Base-by-base conservation (phyloP, 2,329 filamentous ascomycete species). In the Paracoccidioides lutzii region DNA sequence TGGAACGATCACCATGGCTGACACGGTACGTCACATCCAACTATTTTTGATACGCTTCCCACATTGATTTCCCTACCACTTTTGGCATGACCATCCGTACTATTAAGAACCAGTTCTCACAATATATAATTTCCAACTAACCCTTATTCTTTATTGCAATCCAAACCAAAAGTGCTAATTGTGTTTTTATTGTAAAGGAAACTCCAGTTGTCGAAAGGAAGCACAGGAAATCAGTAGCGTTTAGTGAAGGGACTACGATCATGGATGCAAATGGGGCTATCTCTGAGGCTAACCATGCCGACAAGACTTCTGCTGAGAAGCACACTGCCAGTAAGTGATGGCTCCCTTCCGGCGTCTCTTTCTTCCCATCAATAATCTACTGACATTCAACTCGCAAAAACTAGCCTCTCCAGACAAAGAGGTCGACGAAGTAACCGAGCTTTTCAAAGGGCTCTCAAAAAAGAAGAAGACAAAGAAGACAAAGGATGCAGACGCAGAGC, bases 201-300 rank as follows among this genome's bases (percentile, higher is more conserved):
- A 69, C 73, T 53, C 46, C 55, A 14, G 28, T 61, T 45, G 58
- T 59, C 37, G 58, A 60, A 41, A 60, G 54, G 40, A 90, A 87
- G 73, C 83, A 85, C 67, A 87, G 90, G 75, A 95, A 97, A 76
- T 94, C 89, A 49, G 91, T 97, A 67, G 85, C 90, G 62, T 97
- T 97, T 73, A 90, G 85, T 70, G 87, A 93, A 73, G 88, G 88
- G 67, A 82, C 88, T 65, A 81, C 87, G 62, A 83, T 95, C 66
- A 90, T 96, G 71, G 88, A 95, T 77, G 82, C 83, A 73, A 88
- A 95, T 79, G 91, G 91, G 66, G 82, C 85, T 69, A 83, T 96
- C 69, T 88, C 82, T 71, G 82, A 87, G 71, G 81, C 84, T 63
- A 78, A 81, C 65, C 72, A 77, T 67, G 82, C 85, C 66, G 87